Evolutionary conservation across 805 yeast species (phyloP).

Genomic region (Teunomyces aglyptinius): DNA sequence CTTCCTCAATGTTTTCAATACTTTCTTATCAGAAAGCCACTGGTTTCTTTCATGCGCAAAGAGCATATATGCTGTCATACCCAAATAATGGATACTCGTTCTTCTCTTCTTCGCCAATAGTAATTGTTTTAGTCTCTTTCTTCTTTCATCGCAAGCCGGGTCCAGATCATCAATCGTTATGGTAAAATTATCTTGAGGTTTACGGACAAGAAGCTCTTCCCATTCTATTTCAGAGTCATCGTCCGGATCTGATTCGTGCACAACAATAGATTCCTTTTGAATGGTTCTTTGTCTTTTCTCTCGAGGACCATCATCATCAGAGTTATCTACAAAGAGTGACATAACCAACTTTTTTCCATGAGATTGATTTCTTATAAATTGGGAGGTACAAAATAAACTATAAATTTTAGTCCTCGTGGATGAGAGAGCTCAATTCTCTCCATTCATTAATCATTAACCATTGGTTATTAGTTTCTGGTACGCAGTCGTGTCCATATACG

Average conservation of each 20-base stretch:
- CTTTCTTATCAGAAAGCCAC: conserved; percentile 16
- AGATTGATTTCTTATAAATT: background rate
- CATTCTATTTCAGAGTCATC: background rate
- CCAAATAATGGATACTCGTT: conserved; percentile 16
- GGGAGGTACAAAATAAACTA: background rate
- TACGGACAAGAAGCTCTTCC: background rate
- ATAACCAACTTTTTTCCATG: background rate
- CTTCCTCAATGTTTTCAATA: conserved; percentile 21
- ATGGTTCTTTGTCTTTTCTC: background rate
- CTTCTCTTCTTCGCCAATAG: conserved; percentile 10
- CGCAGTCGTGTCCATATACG: conserved; percentile 31
- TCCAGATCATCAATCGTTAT: conserved; percentile 2
- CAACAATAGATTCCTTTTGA: background rate
- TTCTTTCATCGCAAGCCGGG: conserved; percentile 8
- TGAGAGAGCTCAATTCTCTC: conserved; percentile 22
- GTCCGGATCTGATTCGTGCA: background rate
- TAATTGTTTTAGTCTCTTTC: conserved; percentile 7
- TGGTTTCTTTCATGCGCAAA: conserved; percentile 21
- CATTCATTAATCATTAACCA: conserved; percentile 30
- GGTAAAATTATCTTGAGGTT: conserved; percentile 4
- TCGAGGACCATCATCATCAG: background rate
- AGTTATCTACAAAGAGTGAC: conserved; percentile 1
- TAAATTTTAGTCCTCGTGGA: conserved; percentile 14
- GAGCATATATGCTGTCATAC: conserved; percentile 21
- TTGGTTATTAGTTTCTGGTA: conserved; percentile 15